A percentile compares a stretch with the other conserved stretches of the same genome.
phyloP scores from a whole-genome alignment of 176 grass and related monocot genomes.

The Saccharum spontaneum region DNA sequence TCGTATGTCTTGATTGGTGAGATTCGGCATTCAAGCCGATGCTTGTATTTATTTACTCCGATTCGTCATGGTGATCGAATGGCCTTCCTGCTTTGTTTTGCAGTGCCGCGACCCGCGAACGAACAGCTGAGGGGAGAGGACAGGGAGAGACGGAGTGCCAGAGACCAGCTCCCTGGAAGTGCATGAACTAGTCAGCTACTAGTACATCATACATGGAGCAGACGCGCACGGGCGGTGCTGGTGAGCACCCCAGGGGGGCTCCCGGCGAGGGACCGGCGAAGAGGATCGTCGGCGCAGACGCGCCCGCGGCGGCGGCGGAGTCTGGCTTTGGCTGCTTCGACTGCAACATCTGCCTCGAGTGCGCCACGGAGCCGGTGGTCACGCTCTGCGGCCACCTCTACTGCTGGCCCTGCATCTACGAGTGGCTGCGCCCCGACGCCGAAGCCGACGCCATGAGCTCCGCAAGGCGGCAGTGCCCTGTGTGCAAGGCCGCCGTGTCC shows the following conservation, averaged over 20 bases:
- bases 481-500: conserved; percentile 72
- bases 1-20: background rate
- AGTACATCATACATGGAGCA: conserved; percentile 30
- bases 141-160: background rate
- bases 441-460: background rate
- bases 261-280: conserved; percentile 3
- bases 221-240: background rate
- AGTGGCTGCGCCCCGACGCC: conserved; percentile 64
- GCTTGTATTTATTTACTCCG: background rate
- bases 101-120: background rate
- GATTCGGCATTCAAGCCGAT: background rate
- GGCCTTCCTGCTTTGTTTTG: conserved; percentile 25
- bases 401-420: conserved; percentile 98
- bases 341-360: conserved; percentile 94
- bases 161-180: background rate
- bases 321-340: conserved; percentile 63
- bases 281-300: conserved; percentile 15
- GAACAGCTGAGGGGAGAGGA: background rate
- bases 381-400: conserved; percentile 95
- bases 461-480: conserved; percentile 55
- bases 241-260: background rate
- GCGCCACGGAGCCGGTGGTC: conserved; percentile 75
- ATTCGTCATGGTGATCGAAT: background rate
- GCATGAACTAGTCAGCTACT: background rate
- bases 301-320: background rate